Evolutionary conservation across 208 protist species (phyloP).

Genomic region (Leishmania tarentolae): DNA sequence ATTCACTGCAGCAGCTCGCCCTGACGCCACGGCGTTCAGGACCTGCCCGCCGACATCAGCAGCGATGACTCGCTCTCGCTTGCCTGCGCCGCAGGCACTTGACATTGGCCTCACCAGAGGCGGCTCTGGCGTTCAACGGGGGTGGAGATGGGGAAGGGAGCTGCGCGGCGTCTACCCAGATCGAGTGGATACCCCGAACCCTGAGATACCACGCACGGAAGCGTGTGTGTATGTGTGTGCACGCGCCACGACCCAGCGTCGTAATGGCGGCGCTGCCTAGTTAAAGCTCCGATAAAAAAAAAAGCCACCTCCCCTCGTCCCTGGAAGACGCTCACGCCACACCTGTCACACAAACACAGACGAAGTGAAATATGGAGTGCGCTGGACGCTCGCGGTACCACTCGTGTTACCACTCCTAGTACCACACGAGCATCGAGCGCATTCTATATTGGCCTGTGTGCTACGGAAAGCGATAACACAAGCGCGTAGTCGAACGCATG

Average conservation of each 20-base stretch:
- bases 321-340: background rate
- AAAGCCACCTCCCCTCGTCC: background rate
- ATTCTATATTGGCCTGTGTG: no score
- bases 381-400: background rate
- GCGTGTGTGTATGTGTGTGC: background rate
- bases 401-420: background rate
- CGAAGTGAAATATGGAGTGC: no score
- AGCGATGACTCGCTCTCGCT: background rate
- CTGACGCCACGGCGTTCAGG: background rate
- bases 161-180: background rate
- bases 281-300: background rate
- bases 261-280: background rate
- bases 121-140: background rate
- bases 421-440: background rate
- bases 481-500: no score
- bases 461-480: background rate
- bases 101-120: background rate
- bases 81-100: background rate
- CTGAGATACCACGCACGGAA: background rate
- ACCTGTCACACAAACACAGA: no score
- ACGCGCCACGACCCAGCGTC: no score
- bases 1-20: background rate
- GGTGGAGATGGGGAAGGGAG: background rate
- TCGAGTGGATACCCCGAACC: background rate
- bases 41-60: background rate